These are phyloP conservation scores for Globisporangium abappressorium DNA, from an alignment of 352 stramenopile species.

Conservation along the genomic window DNA sequence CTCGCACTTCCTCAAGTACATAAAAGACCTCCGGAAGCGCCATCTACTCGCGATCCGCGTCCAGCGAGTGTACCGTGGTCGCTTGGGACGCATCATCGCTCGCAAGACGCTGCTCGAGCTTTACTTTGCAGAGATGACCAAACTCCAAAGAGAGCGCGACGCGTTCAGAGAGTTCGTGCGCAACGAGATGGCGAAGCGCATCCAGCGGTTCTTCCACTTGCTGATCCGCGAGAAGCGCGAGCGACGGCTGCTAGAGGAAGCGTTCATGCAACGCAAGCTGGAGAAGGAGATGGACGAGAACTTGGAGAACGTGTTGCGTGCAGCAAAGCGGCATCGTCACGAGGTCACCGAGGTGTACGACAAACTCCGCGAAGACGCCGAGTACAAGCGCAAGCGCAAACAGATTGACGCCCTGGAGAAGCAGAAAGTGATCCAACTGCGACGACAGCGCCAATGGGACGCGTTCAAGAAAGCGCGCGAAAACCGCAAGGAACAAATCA, in stretches of 20 bases:
- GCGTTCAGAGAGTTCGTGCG: constrained; percentile 39
- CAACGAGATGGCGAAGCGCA: constrained; percentile 33
- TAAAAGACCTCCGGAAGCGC: constrained; percentile 35
- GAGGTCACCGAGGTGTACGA: constrained; percentile 53
- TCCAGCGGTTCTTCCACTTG: constrained; percentile 44
- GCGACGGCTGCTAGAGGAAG: constrained; percentile 24
- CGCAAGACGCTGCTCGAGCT: constrained; percentile 34
- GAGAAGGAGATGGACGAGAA: constrained; percentile 50
- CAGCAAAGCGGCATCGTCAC: constrained; percentile 31
- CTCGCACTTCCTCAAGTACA: constrained; percentile 47
- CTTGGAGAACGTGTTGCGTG: constrained; percentile 28
- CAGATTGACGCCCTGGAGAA: constrained; percentile 59
- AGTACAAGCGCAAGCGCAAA: constrained; percentile 41
- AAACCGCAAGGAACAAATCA: constrained; percentile 38
- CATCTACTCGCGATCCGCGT: constrained; percentile 53
- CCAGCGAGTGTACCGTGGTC: constrained; percentile 59
- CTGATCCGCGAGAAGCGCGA: constrained; percentile 27
- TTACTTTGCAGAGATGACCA: constrained; percentile 59
- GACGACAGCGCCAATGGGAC: constrained; percentile 59
- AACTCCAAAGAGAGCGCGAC: constrained; percentile 49
- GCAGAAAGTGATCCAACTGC: constrained; percentile 50
- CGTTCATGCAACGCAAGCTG: constrained; percentile 18
- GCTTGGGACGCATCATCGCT: constrained; percentile 39
- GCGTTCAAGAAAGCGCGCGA: constrained; percentile 40
- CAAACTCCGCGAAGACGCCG: constrained; percentile 42